A percentile compares a stretch with the other conserved stretches of the same genome.
These are phyloP conservation scores for Penicillium cosmopolitanum DNA, from an alignment of 495 filamentous ascomycete species.

Conservation along the genomic window DNA sequence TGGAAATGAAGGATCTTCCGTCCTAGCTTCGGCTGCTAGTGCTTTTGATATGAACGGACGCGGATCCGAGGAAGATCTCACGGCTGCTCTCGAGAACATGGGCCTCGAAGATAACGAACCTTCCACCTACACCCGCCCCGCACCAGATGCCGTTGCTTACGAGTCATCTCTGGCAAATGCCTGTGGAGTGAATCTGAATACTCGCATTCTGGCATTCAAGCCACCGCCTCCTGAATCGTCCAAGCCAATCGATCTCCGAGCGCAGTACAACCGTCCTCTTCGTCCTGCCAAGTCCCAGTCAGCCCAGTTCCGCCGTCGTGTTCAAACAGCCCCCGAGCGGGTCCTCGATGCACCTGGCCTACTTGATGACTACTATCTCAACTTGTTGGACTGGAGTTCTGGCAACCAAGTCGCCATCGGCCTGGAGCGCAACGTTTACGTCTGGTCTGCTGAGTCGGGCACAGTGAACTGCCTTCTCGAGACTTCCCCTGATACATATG, in stretches of 20 bases:
- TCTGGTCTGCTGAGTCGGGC: constrained; percentile 98
- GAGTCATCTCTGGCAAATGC: constrained; percentile 89
- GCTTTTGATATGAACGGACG: constrained; percentile 67
- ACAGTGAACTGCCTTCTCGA: constrained; percentile 85
- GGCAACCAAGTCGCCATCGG: constrained; percentile 98
- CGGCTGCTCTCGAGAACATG: constrained; percentile 76
- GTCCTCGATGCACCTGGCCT: constrained; percentile 97
- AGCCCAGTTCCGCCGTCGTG: constrained; percentile 85
- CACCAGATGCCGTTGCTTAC: constrained; percentile 87
- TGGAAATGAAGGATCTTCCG: constrained; percentile 66
- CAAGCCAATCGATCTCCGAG: constrained; percentile 94
- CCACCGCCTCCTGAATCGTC: constrained; percentile 94
- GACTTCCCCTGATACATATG: constrained; percentile 85
- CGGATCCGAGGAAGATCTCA: constrained; percentile 72
- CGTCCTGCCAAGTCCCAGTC: constrained; percentile 72
- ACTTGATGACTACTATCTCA: constrained; percentile 98
- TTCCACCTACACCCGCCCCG: constrained; percentile 68
- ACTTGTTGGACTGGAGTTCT: constrained; percentile 96
- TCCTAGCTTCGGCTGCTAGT: constrained; percentile 69
- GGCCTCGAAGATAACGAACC: constrained; percentile 68
- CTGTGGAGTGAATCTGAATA: constrained; percentile 90
- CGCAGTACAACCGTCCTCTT: constrained; percentile 96
- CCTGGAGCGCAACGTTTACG: constrained; percentile 93
- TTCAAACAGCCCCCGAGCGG: constrained; percentile 92
- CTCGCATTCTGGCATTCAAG: constrained; percentile 98